Base-by-base conservation (phyloP, 352 stramenopile species). In the Phytophthora tubulina region DNA sequence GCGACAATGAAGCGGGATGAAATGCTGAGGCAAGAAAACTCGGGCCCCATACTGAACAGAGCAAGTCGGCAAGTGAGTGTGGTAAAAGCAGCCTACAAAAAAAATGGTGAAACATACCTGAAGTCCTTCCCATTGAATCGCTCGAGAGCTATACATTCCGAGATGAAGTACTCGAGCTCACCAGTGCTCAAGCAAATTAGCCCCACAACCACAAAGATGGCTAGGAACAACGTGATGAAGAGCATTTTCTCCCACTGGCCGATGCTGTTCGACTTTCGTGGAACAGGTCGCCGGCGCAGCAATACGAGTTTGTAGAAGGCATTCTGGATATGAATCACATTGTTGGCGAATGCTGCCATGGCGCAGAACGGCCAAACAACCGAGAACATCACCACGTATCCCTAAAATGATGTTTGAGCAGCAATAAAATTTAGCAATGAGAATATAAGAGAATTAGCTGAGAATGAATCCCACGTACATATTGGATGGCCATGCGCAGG, bases 371-470 rank as follows among this genome's bases (percentile, higher is more conserved):
- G 89, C 89, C 87, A 96, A 41, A 96, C 86, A 30, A 93, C 85
- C 2, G 89, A 96, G 71, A 96, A 95, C 89, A 96, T 96, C 27
- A 96, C 89, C 17, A 96, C 85, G 46, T 93, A 96, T 75, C 89
- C 89, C 88, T 96, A 63, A 8, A 35, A 15, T 5, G 27, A 6
- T 39, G 33, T 2, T 58, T 62, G n/a, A 46, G 14, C n/a, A 76
- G 30, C 30, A 44, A 30, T 44, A 56, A 13, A 10, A 36, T 53
- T 27, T n/a, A 54, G 11, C 11, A 48, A 27, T n/a, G 8, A 27
- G 14, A 46, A 46, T n/a, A 27, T 3, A 46, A n/a, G 14, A 46
- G 41, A 1, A 45, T 11, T 45, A 27, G 21, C 21, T 27, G 21
- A 31, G 39, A n/a, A 4, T 8, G 61, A 59, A 8, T 36, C n/a